Evolutionary conservation across 176 grass and related monocot species (phyloP), one percentile per base, ranked within the genome.

Genomic region (Juncus inflexus): DNA sequence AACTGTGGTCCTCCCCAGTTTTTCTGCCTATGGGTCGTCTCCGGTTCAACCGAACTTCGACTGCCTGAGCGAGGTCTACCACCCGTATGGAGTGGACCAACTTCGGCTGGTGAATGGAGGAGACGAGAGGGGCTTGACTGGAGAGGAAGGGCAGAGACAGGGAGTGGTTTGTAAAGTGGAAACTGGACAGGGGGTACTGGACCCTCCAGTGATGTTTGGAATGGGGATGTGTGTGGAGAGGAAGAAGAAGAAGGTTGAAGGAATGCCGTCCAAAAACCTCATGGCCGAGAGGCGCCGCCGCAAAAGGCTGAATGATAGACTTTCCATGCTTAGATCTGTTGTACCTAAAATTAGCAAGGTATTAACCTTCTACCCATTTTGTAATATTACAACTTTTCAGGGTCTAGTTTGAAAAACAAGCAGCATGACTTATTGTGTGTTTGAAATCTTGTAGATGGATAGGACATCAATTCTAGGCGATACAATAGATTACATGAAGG

Each of bases 261-360:
- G 95, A 4, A 81, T 87, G 89, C 95, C 89, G 35, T 99, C 95
- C 19, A 99, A 99, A 81, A 99, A 99, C 73, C 83, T 99, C 14
- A 99, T 99, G 95, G 95, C 95, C 4, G 95, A 99, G 89, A 76
- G 95, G 55, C 85, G 95, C 41, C 85, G 95, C 37, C 82, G 95
- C 50, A 99, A 99, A 77, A 78, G 95, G 52, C 95, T 99, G 52
- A 99, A 99, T 67, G 95, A 99, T 73, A 85, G 95, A 39, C 95
- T 99, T 57, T 99, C 95, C 38, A 99, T 99, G 95, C 89, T 99
- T 13, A 76, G 95, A 65, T 99, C 95, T 71, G 83, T 99, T 37
- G 95, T 99, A 61, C 95, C 95, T 55, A 99, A 94, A 80, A 99
- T 99, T 65, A 99, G 95, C 86, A 99, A 99, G 95, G 95, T 96